phyloP scores from a whole-genome alignment of 73 alveolate genomes.

The Blepharisma stoltei region DNA sequence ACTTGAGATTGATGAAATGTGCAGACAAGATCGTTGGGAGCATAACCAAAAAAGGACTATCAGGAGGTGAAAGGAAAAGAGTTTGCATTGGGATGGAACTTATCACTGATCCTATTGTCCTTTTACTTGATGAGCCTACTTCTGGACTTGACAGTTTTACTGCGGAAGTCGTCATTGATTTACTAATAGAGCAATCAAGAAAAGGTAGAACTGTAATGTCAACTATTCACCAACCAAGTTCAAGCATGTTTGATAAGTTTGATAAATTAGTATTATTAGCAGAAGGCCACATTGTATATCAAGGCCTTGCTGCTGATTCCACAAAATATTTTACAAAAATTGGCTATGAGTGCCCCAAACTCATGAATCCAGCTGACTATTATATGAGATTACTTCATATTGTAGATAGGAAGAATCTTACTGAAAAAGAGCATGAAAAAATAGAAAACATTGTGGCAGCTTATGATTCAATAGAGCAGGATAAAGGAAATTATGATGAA shows the following conservation, averaged over 20 bases:
- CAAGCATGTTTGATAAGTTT: conserved; percentile 64
- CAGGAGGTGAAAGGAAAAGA: conserved; percentile 59
- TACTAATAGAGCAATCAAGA: neutral
- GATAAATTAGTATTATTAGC: conserved; percentile 61
- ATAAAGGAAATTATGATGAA: neutral
- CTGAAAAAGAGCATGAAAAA: neutral
- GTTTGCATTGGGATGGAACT: conserved; percentile 50
- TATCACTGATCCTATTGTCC: conserved; percentile 43
- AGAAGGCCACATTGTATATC: conserved; percentile 50
- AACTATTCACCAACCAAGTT: conserved; percentile 84
- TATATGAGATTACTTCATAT: conserved; percentile 21
- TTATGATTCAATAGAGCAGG: neutral
- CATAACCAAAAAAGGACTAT: conserved; percentile 17
- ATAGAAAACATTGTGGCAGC: neutral
- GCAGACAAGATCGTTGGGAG: conserved; percentile 31
- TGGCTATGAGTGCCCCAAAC: conserved; percentile 37
- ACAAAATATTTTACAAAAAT: conserved; percentile 35
- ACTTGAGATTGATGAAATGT: conserved; percentile 28
- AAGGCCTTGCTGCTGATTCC: conserved; percentile 31
- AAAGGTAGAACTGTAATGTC: conserved; percentile 67
- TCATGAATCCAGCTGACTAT: conserved; percentile 44
- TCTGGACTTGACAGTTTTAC: conserved; percentile 50
- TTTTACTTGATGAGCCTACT: conserved; percentile 59
- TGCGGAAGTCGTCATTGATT: conserved; percentile 36
- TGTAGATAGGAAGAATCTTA: neutral